Conservation (phyloP, 208 protist genomes). For the Borovskyia barvae region DNA sequence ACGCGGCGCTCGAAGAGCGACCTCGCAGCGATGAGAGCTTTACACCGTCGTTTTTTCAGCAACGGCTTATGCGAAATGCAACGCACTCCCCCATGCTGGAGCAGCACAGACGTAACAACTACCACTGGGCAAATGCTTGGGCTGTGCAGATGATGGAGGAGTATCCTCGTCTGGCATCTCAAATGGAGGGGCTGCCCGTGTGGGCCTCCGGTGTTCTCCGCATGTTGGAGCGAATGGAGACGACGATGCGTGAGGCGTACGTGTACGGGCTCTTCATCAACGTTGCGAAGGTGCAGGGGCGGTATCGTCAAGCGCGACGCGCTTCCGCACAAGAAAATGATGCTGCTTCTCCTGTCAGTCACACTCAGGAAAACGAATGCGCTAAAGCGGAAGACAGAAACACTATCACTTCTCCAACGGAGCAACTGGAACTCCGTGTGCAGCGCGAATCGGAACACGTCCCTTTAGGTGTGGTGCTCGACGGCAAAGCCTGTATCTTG, state of each 20-base stretch:
- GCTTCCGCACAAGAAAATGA: no score
- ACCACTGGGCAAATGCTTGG: conserved; percentile 32
- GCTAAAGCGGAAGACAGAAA: background rate
- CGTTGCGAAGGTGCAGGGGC: conserved; percentile 21
- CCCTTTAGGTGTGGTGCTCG: conserved; percentile 50
- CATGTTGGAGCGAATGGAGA: conserved; percentile 48
- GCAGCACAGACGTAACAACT: conserved; percentile 18
- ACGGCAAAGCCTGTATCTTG: conserved; percentile 17
- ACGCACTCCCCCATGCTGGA: conserved; percentile 13
- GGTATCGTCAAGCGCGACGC: conserved; percentile 3
- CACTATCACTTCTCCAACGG: background rate
- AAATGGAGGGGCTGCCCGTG: conserved; percentile 40
- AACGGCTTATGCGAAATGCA: conserved; percentile 4
- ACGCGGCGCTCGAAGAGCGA: background rate
- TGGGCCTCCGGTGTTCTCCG: conserved; percentile 20
- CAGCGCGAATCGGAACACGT: conserved; percentile 8
- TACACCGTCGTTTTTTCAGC: background rate
- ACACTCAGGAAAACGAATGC: background rate
- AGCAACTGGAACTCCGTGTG: conserved; percentile 12
- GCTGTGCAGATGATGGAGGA: conserved; percentile 32
- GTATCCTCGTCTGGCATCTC: conserved; percentile 29
- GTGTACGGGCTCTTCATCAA: conserved; percentile 48
- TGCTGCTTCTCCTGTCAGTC: background rate
- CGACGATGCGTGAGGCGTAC: conserved; percentile 42
- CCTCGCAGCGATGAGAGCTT: background rate